phyloP scores from a whole-genome alignment of 1,139 yeast species.

The Saccharomycopsis crataegensis region DNA sequence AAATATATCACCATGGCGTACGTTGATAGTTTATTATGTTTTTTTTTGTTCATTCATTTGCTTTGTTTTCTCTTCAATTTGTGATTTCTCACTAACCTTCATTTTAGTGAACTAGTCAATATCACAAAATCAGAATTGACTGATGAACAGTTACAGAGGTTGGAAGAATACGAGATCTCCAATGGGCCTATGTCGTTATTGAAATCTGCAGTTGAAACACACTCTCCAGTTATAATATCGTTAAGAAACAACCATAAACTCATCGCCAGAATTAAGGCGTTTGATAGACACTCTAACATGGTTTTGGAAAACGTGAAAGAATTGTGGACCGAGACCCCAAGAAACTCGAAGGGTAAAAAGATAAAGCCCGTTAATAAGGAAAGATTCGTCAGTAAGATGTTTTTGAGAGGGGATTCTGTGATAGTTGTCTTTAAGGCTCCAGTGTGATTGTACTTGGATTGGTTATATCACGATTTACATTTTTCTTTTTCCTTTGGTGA shows the following conservation, averaged over 20 bases:
- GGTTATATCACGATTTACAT: not conserved
- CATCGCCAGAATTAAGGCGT: constrained; percentile 84
- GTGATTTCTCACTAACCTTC: constrained; percentile 9
- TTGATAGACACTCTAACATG: constrained; percentile 93
- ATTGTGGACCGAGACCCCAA: constrained; percentile 72
- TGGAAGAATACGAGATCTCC: constrained; percentile 85
- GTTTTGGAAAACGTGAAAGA: constrained; percentile 89
- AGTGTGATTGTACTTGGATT: not conserved
- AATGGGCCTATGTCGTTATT: constrained; percentile 89
- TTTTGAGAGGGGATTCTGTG: constrained; percentile 92
- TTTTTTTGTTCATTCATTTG: too few relatives aligned
- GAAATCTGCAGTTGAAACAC: constrained; percentile 69
- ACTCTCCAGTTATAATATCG: constrained; percentile 76
- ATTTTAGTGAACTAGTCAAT: constrained; percentile 51
- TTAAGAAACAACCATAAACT: constrained; percentile 90
- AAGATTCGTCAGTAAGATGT: constrained; percentile 81
- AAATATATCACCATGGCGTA: too few relatives aligned
- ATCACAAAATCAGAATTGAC: constrained; percentile 75
- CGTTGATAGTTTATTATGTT: too few relatives aligned
- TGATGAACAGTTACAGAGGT: constrained; percentile 67
- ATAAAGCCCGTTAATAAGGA: constrained; percentile 62
- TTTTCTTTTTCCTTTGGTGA: not conserved
- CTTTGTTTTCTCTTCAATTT: too few relatives aligned
- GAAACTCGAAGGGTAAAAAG: constrained; percentile 60
- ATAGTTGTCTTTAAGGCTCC: constrained; percentile 65